Evolutionary conservation across 2,329 filamentous ascomycete species (phyloP), one percentile per base, ranked within the genome.

Genomic region (Aureobasidium sp.): DNA sequence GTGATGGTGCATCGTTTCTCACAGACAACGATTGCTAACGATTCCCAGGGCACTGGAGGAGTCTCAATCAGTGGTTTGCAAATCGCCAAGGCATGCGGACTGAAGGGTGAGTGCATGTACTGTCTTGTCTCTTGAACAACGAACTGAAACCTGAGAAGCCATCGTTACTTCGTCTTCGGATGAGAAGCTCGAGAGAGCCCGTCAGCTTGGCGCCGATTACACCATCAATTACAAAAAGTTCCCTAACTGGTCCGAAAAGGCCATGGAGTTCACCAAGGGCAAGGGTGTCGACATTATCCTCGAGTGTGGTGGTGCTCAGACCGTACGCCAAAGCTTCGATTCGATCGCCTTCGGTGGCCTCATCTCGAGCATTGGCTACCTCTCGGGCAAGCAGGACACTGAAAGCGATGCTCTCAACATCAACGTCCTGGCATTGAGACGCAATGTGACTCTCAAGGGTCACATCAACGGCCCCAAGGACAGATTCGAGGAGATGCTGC

Each of bases 391-490:
- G 69, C 74, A 82, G 62, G 84, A 86, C 65, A 76, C 75, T 0
- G 70, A 73, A 4, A 79, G 76, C 0, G 81, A 84, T 69, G 69
- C 81, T 46, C 74, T 80, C 8, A 85, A 86, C 64, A 79, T 84
- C 15, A 87, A 87, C 65, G 71, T 87, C 29, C 72, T 82, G 19
- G 76, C 78, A 2, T 65, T 82, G 46, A 72, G 74, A 62, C 72
- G 78, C 23, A 82, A 77, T 43, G 77, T 81, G 1, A 82, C 79
- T 1, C 66, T 83, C 8, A 81, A 81, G 68, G 80, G 85, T 0
- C 79, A 87, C 7, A 66, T 87, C 29, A 86, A 87, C 68, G 85
- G 85, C 0, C 83, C 85, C 0, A 78, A 77, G 64, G 81, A 83
- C 63, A 73, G 78, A 42, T 80, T 78, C 19, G 74, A 75, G 60